phyloP scores from a whole-genome alignment of 2,329 filamentous ascomycete genomes.

The Sporothrix mexicana region DNA sequence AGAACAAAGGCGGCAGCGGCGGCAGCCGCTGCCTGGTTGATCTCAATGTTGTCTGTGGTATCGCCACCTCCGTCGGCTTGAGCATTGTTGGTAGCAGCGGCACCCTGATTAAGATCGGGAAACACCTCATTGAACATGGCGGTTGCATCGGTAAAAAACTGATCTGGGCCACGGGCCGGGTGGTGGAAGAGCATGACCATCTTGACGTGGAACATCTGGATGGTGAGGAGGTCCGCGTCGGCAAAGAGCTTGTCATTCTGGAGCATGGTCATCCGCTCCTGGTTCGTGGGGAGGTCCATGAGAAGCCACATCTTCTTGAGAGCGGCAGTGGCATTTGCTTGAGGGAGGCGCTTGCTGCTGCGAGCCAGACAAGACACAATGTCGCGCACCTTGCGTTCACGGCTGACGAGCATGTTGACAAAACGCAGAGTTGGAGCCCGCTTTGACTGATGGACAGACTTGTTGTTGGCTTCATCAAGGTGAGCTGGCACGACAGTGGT shows the following conservation, averaged over 20 bases:
- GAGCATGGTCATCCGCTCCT: conserved; percentile 60
- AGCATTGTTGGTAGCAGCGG: neutral
- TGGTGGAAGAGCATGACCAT: conserved; percentile 72
- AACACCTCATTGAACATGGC: neutral
- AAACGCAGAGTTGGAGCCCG: conserved; percentile 58
- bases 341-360: conserved; percentile 62
- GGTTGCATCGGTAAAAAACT: conserved; percentile 40
- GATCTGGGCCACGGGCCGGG: conserved; percentile 61
- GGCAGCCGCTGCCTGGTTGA: neutral
- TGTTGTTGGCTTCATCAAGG: neutral
- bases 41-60: neutral
- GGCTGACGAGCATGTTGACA: conserved; percentile 68
- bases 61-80: neutral
- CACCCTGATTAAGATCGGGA: neutral
- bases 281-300: conserved; percentile 68
- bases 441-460: neutral
- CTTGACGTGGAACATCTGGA: conserved; percentile 72
- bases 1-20: neutral
- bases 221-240: conserved; percentile 64
- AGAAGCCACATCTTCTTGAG: conserved; percentile 74
- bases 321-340: conserved; percentile 40
- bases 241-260: conserved; percentile 59
- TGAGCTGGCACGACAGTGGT: neutral
- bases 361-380: conserved; percentile 67
- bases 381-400: conserved; percentile 62